Conservation (phyloP, 1,139 yeast species). For the Hyphopichia buzzinii region DNA sequence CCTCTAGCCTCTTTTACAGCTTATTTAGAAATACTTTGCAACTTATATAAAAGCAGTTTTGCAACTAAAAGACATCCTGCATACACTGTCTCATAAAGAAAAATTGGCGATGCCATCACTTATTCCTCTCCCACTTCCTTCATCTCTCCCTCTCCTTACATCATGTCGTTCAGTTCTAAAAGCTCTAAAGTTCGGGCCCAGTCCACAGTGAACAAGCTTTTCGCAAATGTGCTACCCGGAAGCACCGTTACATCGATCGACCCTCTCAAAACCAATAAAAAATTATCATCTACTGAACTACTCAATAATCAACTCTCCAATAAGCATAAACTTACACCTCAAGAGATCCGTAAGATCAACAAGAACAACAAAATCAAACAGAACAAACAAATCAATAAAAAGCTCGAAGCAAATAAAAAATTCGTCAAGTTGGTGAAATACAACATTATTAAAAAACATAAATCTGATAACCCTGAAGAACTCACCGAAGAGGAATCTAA, state of each 20-base stretch:
- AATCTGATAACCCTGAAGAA: conserved; percentile 23
- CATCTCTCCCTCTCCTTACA: too few relatives aligned
- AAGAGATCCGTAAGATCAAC: conserved; percentile 29
- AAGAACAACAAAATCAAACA: conserved; percentile 38
- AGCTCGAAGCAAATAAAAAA: conserved; percentile 33
- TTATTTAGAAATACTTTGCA: too few relatives aligned
- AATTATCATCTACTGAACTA: conserved; percentile 27
- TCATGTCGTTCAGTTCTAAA: conserved; percentile 29
- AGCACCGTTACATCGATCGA: conserved; percentile 7
- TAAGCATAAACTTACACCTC: conserved; percentile 25
- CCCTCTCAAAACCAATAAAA: conserved; percentile 10
- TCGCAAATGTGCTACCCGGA: conserved; percentile 42
- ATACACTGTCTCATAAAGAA: background rate
- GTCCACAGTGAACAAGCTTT: conserved; percentile 40
- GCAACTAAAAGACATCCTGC: background rate
- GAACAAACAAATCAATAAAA: conserved; percentile 33
- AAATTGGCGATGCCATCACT: conserved; percentile 3
- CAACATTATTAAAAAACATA: conserved; percentile 46
- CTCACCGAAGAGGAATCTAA: conserved; percentile 45
- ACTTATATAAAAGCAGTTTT: too few relatives aligned
- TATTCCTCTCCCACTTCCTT: too few relatives aligned
- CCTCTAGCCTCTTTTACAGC: too few relatives aligned
- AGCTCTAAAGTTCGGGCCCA: conserved; percentile 34
- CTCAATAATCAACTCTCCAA: conserved; percentile 28
- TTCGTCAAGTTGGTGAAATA: conserved; percentile 52